These are phyloP conservation scores for Penicillium macrosclerotiorum DNA, from an alignment of 495 filamentous ascomycete genomes.

Conservation along the genomic window DNA sequence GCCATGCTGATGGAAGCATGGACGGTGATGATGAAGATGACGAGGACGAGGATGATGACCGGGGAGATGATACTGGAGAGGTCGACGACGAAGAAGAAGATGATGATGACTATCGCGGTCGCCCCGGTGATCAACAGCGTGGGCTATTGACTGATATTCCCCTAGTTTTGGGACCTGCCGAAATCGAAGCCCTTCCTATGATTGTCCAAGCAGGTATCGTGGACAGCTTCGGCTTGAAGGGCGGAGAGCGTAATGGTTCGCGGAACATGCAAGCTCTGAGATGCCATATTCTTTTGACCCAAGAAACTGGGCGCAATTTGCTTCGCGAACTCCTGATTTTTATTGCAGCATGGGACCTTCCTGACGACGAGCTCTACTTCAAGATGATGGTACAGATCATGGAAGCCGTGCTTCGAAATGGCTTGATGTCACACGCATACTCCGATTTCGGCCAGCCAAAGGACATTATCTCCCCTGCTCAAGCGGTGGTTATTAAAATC, in stretches of 20 bases:
- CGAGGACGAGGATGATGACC: slow-evolving; percentile 43
- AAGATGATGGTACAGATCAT: slow-evolving; percentile 95
- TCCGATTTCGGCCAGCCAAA: slow-evolving; percentile 87
- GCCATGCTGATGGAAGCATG: slow-evolving; percentile 52
- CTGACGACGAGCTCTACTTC: slow-evolving; percentile 87
- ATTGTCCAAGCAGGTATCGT: slow-evolving; percentile 89
- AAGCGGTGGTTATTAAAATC: slow-evolving; percentile 86
- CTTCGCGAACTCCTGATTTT: slow-evolving; percentile 90
- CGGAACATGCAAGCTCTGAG: slow-evolving; percentile 81
- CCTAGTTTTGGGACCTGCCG: slow-evolving; percentile 86
- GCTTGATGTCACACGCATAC: slow-evolving; percentile 85
- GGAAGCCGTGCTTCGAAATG: slow-evolving; percentile 83
- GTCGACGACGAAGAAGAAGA: slow-evolving; percentile 46
- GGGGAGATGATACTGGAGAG: slow-evolving; percentile 19
- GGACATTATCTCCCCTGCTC: slow-evolving; percentile 91
- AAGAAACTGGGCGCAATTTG: slow-evolving; percentile 82
- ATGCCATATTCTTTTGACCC: slow-evolving; percentile 82
- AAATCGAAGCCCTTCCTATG: slow-evolving; percentile 94
- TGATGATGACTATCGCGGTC: slow-evolving; percentile 74
- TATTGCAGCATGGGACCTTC: slow-evolving; percentile 93
- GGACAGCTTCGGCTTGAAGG: slow-evolving; percentile 45
- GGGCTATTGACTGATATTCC: slow-evolving; percentile 89
- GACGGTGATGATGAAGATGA: slow-evolving; percentile 65
- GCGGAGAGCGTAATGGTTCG: slow-evolving; percentile 54
- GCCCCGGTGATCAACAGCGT: slow-evolving; percentile 79